Evolutionary conservation across 768 basidiomycete species (phyloP).

Genomic region (Daedaleopsis sinensis): DNA sequence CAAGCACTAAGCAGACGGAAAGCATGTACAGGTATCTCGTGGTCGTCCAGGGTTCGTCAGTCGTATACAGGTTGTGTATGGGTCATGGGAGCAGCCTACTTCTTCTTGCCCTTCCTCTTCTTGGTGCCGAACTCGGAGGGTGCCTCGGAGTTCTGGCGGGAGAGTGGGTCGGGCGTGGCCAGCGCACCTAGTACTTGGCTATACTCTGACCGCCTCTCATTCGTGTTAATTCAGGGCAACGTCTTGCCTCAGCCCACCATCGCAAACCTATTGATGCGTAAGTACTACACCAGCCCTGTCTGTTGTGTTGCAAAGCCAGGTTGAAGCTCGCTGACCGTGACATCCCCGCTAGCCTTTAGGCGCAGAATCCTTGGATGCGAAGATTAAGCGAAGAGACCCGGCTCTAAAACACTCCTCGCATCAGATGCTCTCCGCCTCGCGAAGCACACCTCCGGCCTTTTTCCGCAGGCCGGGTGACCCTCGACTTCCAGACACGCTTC

Average conservation of each 20-base stretch:
- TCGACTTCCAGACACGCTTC: background rate
- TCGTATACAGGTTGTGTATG: background rate
- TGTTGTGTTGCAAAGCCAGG: no score
- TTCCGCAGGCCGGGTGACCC: background rate
- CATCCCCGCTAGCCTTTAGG: no score
- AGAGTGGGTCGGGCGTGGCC: background rate
- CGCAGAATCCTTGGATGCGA: background rate
- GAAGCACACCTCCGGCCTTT: background rate
- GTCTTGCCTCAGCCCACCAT: no score
- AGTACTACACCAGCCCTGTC: no score
- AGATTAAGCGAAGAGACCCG: background rate
- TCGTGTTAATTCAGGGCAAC: no score
- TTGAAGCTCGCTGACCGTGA: no score
- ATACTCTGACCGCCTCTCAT: no score
- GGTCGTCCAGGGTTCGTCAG: background rate
- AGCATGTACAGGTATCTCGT: background rate
- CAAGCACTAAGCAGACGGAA: background rate
- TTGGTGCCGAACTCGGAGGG: conserved; percentile 4
- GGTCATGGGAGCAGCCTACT: background rate
- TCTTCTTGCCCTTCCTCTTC: conserved; percentile 28
- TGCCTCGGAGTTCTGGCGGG: conserved; percentile 6
- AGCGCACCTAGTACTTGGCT: background rate
- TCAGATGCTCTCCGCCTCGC: background rate
- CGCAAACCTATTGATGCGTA: no score
- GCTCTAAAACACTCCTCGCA: background rate